A percentile compares a stretch with the other conserved stretches of the same genome.
These are phyloP conservation scores for Phytophthora pisi DNA, from an alignment of 352 stramenopile genomes.

Conservation along the genomic window DNA sequence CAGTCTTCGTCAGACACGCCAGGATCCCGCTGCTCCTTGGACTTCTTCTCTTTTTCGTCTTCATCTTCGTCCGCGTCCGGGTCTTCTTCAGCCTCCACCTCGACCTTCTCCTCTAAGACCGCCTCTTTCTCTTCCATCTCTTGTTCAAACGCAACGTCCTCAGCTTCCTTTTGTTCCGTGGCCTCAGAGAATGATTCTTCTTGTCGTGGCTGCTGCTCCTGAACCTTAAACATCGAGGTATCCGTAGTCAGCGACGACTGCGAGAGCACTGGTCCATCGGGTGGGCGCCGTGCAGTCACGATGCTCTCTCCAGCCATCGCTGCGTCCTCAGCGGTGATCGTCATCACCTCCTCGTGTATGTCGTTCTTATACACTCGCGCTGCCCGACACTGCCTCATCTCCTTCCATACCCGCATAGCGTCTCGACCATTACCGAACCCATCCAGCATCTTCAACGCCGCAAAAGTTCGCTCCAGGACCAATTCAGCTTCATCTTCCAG, in stretches of 20 bases:
- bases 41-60: not conserved
- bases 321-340: constrained; percentile 53
- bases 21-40: constrained; percentile 42
- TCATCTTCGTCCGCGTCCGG: constrained; percentile 16
- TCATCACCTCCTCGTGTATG: constrained; percentile 50
- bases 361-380: constrained; percentile 49
- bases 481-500: constrained; percentile 36
- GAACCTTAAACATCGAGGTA: constrained; percentile 7
- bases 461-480: constrained; percentile 44
- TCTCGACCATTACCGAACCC: constrained; percentile 81
- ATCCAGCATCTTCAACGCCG: constrained; percentile 45
- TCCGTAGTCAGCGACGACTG: constrained; percentile 16
- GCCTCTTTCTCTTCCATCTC: constrained; percentile 14
- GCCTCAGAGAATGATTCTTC: not conserved
- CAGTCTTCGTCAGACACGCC: constrained; percentile 70
- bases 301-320: constrained; percentile 39
- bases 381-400: constrained; percentile 63
- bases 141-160: constrained; percentile 11
- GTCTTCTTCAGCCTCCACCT: constrained; percentile 33
- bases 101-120: constrained; percentile 7
- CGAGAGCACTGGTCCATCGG: constrained; percentile 36
- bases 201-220: constrained; percentile 3
- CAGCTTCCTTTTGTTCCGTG: constrained; percentile 10
- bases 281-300: constrained; percentile 47
- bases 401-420: constrained; percentile 71